Conservation (phyloP, 2,329 filamentous ascomycete genomes). For the Blumeria graminis region DNA sequence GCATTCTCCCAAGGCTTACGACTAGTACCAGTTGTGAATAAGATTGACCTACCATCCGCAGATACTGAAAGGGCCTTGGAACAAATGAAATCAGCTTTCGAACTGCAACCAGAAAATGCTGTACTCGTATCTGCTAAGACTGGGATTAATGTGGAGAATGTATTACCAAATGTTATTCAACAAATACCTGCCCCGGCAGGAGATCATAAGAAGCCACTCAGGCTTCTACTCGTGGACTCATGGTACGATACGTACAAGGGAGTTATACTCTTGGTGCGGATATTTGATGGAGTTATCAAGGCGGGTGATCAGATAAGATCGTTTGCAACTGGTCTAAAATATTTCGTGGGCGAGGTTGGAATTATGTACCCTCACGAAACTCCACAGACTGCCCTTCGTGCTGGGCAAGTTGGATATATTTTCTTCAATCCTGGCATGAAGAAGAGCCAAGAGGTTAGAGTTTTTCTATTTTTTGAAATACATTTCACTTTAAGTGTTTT, state of each 20-base stretch:
- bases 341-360: conserved; percentile 85
- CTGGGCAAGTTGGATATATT: conserved; percentile 88
- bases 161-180: conserved; percentile 69
- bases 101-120: conserved; percentile 55
- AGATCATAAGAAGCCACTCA: conserved; percentile 45
- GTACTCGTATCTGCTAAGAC: conserved; percentile 81
- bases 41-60: conserved; percentile 77
- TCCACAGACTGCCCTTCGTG: conserved; percentile 54
- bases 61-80: conserved; percentile 68
- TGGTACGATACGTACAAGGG: conserved; percentile 97
- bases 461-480: neutral
- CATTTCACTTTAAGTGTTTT: neutral
- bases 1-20: conserved; percentile 78
- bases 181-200: conserved; percentile 62
- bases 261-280: conserved; percentile 68
- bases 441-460: conserved; percentile 46
- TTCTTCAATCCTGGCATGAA: conserved; percentile 99
- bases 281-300: conserved; percentile 70
- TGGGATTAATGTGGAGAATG: conserved; percentile 59
- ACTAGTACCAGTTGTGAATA: conserved; percentile 85
- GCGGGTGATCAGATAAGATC: conserved; percentile 73
- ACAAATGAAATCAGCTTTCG: conserved; percentile 70
- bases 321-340: conserved; percentile 69
- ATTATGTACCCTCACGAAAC: conserved; percentile 86
- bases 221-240: conserved; percentile 78